These are phyloP conservation scores for Tulasnella sp. DNA, from an alignment of 768 basidiomycete species.

Conservation along the genomic window DNA sequence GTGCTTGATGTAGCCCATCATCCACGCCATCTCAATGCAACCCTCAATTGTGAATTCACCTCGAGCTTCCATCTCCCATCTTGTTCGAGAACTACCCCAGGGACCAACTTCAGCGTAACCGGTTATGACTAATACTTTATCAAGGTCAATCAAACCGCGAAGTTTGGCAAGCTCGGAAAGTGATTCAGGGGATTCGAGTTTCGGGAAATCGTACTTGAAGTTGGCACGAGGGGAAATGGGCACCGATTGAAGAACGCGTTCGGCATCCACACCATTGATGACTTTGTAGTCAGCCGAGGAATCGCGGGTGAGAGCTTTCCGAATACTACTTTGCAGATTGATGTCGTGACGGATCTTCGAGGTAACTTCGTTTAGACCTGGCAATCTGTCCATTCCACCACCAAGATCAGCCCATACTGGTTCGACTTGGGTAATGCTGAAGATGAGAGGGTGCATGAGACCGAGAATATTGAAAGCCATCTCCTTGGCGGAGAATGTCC, in stretches of 20 bases:
- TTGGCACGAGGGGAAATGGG: constrained; percentile 94
- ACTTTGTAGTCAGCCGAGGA: constrained; percentile 93
- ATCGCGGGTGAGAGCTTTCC: constrained; percentile 85
- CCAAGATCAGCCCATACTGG: constrained; percentile 99
- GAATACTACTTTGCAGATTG: constrained; percentile 78
- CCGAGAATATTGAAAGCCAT: constrained; percentile 99
- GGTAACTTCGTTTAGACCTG: constrained; percentile 87
- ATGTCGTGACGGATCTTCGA: constrained; percentile 70
- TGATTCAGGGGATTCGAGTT: constrained; percentile 55
- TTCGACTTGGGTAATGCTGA: constrained; percentile 98
- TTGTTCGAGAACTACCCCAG: constrained; percentile 94
- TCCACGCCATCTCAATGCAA: constrained; percentile 99
- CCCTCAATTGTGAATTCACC: constrained; percentile 98
- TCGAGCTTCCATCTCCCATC: constrained; percentile 99
- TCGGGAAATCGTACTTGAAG: constrained; percentile 92
- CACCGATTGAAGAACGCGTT: constrained; percentile 82
- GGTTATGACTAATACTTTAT: constrained; percentile 90
- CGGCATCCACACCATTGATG: constrained; percentile 79
- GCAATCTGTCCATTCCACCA: constrained; percentile 94
- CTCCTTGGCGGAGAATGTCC: constrained; percentile 98
- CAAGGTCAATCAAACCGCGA: constrained; percentile 82
- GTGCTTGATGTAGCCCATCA: constrained; percentile 98
- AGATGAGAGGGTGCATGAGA: constrained; percentile 96
- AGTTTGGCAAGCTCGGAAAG: constrained; percentile 64
- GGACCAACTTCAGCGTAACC: constrained; percentile 97